Evolutionary conservation across 1,139 yeast species (phyloP).

Genomic region (Debaryomyces coudertii): DNA sequence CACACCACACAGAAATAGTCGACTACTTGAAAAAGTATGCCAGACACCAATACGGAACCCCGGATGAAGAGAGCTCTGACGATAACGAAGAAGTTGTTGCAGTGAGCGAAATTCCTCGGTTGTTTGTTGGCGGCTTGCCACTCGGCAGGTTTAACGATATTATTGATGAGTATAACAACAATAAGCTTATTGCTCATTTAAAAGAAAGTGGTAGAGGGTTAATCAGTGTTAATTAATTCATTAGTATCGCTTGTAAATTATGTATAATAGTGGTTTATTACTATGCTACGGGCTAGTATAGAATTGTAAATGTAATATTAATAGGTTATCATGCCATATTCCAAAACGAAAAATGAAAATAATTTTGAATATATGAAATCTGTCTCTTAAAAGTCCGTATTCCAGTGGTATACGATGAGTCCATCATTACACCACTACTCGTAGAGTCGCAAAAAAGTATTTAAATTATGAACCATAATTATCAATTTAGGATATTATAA

Average conservation of each 20-base stretch:
- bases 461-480: not conserved
- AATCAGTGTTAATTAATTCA: slow-evolving; percentile 23
- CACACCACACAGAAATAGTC: slow-evolving; percentile 29
- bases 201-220: slow-evolving; percentile 31
- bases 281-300: slow-evolving; percentile 1
- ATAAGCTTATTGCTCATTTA: slow-evolving; percentile 25
- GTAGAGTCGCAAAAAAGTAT: not conserved
- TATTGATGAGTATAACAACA: slow-evolving; percentile 23
- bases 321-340: not conserved
- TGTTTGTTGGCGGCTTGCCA: slow-evolving; percentile 38
- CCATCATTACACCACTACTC: no score
- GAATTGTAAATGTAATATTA: not conserved
- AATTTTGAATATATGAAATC: not conserved
- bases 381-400: not conserved
- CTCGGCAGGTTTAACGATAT: slow-evolving; percentile 31
- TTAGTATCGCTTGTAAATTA: not conserved
- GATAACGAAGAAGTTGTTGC: slow-evolving; percentile 11
- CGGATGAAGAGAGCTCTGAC: slow-evolving; percentile 11
- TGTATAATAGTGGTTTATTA: not conserved
- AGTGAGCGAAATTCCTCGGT: slow-evolving; percentile 27
- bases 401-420: no score
- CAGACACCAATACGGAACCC: slow-evolving; percentile 11
- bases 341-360: not conserved
- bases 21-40: slow-evolving; percentile 28
- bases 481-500: not conserved